Percentiles rank a stretch among this genome's conserved stretches.
These are phyloP conservation scores for Fusarium duplospermum DNA, from an alignment of 2,329 filamentous ascomycete genomes.

Conservation along the genomic window DNA sequence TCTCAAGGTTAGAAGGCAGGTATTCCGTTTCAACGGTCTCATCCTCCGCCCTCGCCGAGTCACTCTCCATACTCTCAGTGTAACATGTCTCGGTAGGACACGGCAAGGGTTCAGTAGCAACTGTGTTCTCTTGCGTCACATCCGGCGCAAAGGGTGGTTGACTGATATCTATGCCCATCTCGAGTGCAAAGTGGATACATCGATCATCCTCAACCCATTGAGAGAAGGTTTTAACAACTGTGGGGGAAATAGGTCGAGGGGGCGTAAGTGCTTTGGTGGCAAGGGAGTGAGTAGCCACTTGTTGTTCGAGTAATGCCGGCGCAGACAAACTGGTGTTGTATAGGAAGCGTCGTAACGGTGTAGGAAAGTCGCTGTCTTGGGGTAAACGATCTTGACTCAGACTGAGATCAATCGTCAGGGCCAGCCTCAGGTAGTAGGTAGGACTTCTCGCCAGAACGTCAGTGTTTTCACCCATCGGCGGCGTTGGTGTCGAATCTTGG, in stretches of 20 bases:
- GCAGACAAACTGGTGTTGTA: constrained; percentile 3
- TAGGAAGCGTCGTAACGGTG: constrained; percentile 2
- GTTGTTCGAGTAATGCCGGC: constrained; percentile 18
- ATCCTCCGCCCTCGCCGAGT: neutral
- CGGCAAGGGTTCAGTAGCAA: neutral
- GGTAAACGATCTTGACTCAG: constrained; percentile 31
- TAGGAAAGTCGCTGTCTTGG: constrained; percentile 32
- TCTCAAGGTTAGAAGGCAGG: constrained; percentile 5
- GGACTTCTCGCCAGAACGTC: constrained; percentile 30
- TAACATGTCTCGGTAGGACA: neutral
- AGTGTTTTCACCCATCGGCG: neutral
- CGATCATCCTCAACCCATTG: constrained; percentile 35
- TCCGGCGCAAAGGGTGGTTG: neutral
- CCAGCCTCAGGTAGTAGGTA: constrained; percentile 24
- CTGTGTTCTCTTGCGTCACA: neutral
- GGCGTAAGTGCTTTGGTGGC: neutral
- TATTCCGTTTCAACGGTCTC: constrained; percentile 1
- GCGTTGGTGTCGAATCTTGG: neutral
- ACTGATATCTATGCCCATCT: constrained; percentile 27
- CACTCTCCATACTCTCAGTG: neutral
- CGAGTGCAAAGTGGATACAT: constrained; percentile 24
- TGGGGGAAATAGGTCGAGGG: constrained; percentile 18
- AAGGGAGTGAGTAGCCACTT: neutral
- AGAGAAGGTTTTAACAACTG: constrained; percentile 16
- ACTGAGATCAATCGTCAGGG: constrained; percentile 35